These are phyloP conservation scores for Streptanthus diversifolius DNA, from an alignment of 345 rosid genomes.

Conservation along the genomic window DNA sequence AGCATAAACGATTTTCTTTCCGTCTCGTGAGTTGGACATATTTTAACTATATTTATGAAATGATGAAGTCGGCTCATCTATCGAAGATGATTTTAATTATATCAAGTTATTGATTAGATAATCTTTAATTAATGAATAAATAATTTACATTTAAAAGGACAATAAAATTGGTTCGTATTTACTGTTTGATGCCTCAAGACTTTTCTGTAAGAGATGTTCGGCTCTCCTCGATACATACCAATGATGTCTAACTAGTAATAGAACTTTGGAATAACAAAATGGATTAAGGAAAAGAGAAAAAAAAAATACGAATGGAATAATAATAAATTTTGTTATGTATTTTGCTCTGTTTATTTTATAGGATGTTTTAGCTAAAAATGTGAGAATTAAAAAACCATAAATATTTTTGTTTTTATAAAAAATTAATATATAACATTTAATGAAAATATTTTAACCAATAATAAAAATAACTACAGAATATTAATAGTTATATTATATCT, in stretches of 20 bases:
- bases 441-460: no score
- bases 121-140: neutral
- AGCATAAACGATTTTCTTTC: conserved; percentile 12
- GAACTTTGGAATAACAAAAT: neutral
- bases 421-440: no score
- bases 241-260: neutral
- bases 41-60: neutral
- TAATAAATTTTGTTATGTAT: no score
- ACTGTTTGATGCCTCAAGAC: neutral
- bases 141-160: neutral
- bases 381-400: no score
- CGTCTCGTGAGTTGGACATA: conserved; percentile 26
- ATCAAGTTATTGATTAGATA: neutral
- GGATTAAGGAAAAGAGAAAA: neutral
- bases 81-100: neutral
- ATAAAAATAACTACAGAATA: no score
- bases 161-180: neutral
- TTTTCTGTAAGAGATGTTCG: neutral
- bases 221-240: neutral
- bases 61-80: conserved; percentile 21
- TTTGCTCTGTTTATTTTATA: no score
- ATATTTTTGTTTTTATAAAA: no score
- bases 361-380: no score
- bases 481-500: no score
- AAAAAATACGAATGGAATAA: no score